A percentile compares a stretch with the other conserved stretches of the same genome.
phyloP scores from a whole-genome alignment of 345 rosid species.

The Pistacia vera region DNA sequence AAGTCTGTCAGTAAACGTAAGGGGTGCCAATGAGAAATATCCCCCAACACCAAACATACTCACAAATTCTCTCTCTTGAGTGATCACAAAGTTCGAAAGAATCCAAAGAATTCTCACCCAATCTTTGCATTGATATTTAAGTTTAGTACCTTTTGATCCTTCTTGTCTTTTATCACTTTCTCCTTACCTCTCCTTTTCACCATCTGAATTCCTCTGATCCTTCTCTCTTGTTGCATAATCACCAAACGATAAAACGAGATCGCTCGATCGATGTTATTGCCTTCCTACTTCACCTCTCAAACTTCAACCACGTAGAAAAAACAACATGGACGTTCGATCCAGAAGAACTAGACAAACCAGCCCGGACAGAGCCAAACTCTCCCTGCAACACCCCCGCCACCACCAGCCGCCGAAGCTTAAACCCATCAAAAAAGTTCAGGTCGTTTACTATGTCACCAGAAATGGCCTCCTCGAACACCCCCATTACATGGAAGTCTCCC shows the following conservation, averaged over 20 bases:
- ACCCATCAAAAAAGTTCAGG: conserved; percentile 54
- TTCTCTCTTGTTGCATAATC: no score
- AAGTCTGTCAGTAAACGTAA: no score
- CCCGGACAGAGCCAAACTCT: conserved; percentile 45
- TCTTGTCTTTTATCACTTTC: not conserved
- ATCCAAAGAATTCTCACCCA: not conserved
- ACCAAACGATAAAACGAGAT: not conserved
- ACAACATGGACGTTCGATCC: conserved; percentile 36
- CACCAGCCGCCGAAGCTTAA: conserved; percentile 19
- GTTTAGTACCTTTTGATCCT: not conserved
- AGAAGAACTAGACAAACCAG: conserved; percentile 42
- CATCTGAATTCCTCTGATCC: no score
- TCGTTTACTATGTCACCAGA: conserved; percentile 86
- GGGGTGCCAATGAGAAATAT: no score
- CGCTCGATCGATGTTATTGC: not conserved
- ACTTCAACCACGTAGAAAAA: not conserved
- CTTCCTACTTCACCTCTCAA: no score
- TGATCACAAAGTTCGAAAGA: not conserved
- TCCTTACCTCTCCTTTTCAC: not conserved
- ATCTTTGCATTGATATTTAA: not conserved
- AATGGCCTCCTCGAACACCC: conserved; percentile 95
- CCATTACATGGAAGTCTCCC: conserved; percentile 80
- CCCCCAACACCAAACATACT: not conserved
- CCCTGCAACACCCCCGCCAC: conserved; percentile 14
- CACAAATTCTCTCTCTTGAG: not conserved